A percentile compares a stretch with the other conserved stretches of the same genome.
Evolutionary conservation across 2,329 filamentous ascomycete genomes (phyloP).

Genomic region (Clonostachys rhizophaga): DNA sequence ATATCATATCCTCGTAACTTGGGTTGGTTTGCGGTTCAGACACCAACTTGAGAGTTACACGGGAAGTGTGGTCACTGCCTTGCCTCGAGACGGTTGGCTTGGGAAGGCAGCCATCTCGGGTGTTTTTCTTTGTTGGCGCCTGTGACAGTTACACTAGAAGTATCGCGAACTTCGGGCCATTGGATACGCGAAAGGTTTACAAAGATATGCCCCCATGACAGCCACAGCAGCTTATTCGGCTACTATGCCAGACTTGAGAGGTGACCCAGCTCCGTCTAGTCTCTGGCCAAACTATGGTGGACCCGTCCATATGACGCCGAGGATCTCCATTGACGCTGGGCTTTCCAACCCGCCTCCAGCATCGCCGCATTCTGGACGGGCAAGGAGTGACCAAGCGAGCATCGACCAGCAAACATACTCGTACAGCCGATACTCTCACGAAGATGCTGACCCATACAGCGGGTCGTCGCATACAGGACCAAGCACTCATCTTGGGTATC

Average conservation of each 20-base stretch:
- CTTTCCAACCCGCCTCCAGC: slow-evolving; percentile 38
- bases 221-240: slow-evolving; percentile 56
- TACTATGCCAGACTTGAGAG: slow-evolving; percentile 60
- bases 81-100: too few species aligned
- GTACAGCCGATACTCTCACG: slow-evolving; percentile 50
- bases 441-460: slow-evolving; percentile 50
- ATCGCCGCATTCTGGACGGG: slow-evolving; percentile 43
- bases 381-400: slow-evolving; percentile 41
- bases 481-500: slow-evolving; percentile 39
- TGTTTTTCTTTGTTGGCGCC: too few species aligned
- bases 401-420: slow-evolving; percentile 46
- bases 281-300: slow-evolving; percentile 55
- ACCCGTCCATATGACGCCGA: slow-evolving; percentile 47
- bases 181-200: slow-evolving; percentile 4
- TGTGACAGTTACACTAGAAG: too few species aligned
- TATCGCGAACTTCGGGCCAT: neutral
- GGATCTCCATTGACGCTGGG: slow-evolving; percentile 45
- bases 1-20: too few species aligned
- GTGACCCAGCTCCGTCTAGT: slow-evolving; percentile 50
- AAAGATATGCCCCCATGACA: slow-evolving; percentile 54
- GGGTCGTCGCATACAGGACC: slow-evolving; percentile 43
- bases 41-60: too few species aligned
- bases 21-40: too few species aligned
- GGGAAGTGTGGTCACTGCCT: too few species aligned
- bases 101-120: too few species aligned